Percentiles rank a stretch among this genome's conserved stretches.
These are phyloP conservation scores for Raddia distichophylla DNA, from an alignment of 176 grass and related monocot genomes.

Conservation along the genomic window DNA sequence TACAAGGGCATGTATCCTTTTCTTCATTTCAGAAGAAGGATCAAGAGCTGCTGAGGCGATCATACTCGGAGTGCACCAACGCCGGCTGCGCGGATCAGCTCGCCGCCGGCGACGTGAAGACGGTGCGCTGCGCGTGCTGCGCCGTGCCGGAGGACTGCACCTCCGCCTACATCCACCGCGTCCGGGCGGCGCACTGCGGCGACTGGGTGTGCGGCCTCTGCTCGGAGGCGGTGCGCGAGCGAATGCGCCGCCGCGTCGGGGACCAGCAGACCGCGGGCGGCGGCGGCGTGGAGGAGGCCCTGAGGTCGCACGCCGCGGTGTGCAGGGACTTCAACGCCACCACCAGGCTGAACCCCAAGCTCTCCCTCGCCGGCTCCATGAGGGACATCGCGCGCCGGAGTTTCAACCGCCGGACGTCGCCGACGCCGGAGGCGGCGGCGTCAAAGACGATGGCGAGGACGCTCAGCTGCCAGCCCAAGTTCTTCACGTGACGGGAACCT, in stretches of 20 bases:
- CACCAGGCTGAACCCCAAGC: conserved; percentile 63
- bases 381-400: conserved; percentile 58
- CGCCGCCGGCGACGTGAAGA: conserved; percentile 19
- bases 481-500: conserved; percentile 22
- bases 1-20: neutral
- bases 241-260: conserved; percentile 19
- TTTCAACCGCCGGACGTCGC: conserved; percentile 34
- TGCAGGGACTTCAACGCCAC: conserved; percentile 58
- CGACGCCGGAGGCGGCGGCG: neutral
- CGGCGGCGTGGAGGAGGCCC: conserved; percentile 42
- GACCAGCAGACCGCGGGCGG: neutral
- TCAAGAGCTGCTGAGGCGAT: conserved; percentile 30
- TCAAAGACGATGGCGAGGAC: conserved; percentile 48
- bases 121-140: conserved; percentile 72
- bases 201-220: conserved; percentile 76
- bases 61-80: conserved; percentile 32
- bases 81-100: neutral
- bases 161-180: conserved; percentile 44
- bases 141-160: conserved; percentile 78
- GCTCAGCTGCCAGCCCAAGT: conserved; percentile 41
- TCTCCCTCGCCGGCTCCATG: conserved; percentile 60
- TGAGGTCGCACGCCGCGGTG: conserved; percentile 50
- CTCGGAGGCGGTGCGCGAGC: conserved; percentile 66
- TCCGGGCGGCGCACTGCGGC: conserved; percentile 53
- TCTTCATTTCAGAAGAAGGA: conserved; percentile 37